Base-by-base conservation (phyloP, 805 yeast genomes). In the Groenewaldozyma salmanticensis region DNA sequence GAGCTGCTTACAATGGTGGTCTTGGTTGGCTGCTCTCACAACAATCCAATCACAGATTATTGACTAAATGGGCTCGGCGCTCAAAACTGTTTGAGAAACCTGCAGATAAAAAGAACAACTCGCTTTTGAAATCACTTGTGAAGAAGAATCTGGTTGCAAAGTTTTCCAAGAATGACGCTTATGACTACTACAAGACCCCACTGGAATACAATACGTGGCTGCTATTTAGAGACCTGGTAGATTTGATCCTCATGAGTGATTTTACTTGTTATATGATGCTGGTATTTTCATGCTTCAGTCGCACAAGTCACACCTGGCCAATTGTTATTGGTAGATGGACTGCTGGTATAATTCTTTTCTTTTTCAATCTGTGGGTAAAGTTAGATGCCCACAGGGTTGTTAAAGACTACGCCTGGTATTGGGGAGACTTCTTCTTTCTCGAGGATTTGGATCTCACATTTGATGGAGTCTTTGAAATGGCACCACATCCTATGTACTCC, bases 401-500 rank as follows among this genome's bases (percentile, higher is more conserved):
- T 44, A 83, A 84, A 58, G 95, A 84, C 56, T 84, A 78, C 57
- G 95, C 95, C 7, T 84, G 95, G 95, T 84, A 84, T 60, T 84
- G 95, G 95, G 95, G 95, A 21, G 95, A 85, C 61, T 84, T 84
- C 63, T 84, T 84, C 70, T 84, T 84, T 63, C 66, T 86, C 41
- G 82, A 81, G 56, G 77, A 75, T 42, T 61, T 69, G 33, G 79
- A 80, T 44, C 69, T 84, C 52, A 79, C 83, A 22, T 84, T 84
- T 61, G 94, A 85, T 58, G 95, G 94, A 33, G 92, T 84, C 6
- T 84, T 83, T 59, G 90, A 84, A 59, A 72, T 84, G 70, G 84
- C 87, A 13, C 95, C 95, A 16, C 95, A 84, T 56, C 95, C 95
- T 40, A 84, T 84, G 95, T 84, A 84, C 59, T 81, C 94, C 1